Conservation (phyloP, 2,329 filamentous ascomycete species). For the Drechslerella dactyloides region DNA sequence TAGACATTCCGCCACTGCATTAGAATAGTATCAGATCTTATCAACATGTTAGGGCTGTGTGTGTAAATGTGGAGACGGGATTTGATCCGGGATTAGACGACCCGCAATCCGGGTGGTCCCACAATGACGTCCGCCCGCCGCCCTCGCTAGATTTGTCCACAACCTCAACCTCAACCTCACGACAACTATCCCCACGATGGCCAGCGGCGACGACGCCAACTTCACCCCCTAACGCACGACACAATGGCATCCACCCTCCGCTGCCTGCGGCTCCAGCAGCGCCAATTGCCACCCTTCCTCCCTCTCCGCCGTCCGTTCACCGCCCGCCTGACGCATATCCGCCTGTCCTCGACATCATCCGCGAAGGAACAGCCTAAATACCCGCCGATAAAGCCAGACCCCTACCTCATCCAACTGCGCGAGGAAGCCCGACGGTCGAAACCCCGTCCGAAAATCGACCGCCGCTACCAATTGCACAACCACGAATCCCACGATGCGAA, state of each 20-base stretch:
- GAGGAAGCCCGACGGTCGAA: conserved; percentile 34
- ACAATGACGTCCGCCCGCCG: conserved; percentile 10
- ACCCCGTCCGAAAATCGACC: conserved; percentile 29
- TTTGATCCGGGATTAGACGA: too few relatives aligned
- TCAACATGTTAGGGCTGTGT: too few relatives aligned
- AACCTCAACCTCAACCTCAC: not conserved
- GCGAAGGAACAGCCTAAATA: conserved; percentile 21
- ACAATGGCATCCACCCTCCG: conserved; percentile 41
- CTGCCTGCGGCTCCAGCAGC: conserved; percentile 38
- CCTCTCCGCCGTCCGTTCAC: conserved; percentile 17
- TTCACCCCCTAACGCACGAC: not conserved
- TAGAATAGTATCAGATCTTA: too few relatives aligned
- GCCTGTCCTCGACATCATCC: conserved; percentile 1
- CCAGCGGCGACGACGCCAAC: conserved; percentile 6
- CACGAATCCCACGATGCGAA: conserved; percentile 26
- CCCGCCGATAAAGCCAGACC: conserved; percentile 47
- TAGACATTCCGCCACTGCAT: too few relatives aligned
- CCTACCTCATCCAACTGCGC: conserved; percentile 27
- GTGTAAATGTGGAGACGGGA: too few relatives aligned
- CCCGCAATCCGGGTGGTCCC: not conserved
- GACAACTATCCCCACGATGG: conserved; percentile 13
- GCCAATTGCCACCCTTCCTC: conserved; percentile 22
- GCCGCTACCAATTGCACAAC: conserved; percentile 25
- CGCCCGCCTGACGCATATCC: conserved; percentile 3
- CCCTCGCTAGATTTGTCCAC: not conserved